A percentile compares a stretch with the other conserved stretches of the same genome.
Conservation (phyloP, 345 rosid genomes). For the Raphanus raphanistrum region DNA sequence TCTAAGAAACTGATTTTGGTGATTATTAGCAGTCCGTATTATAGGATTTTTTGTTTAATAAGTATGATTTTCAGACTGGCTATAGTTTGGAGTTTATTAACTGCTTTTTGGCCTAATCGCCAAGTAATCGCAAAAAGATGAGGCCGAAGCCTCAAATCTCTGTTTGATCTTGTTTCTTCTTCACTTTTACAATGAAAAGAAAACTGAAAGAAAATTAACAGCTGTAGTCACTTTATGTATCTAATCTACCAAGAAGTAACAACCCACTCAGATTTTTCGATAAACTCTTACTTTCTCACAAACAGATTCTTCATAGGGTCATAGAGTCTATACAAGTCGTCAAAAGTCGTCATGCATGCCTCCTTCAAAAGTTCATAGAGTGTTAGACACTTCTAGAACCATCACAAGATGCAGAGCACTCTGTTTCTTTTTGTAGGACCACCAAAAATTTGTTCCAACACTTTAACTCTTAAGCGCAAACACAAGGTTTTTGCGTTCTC, state of each 20-base stretch:
- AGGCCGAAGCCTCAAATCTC: background rate
- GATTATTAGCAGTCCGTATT: no score
- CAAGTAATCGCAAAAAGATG: background rate
- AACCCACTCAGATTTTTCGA: background rate
- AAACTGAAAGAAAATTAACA: background rate
- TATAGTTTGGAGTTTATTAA: no score
- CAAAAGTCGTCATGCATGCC: no score
- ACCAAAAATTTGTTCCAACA: no score
- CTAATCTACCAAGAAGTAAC: background rate
- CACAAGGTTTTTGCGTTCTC: constrained; percentile 16
- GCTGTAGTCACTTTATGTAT: no score
- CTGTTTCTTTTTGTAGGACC: background rate
- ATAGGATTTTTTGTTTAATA: no score
- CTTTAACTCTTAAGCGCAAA: background rate
- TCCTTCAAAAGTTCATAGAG: constrained; percentile 10
- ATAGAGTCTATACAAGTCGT: background rate
- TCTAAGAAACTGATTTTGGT: no score
- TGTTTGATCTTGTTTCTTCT: background rate
- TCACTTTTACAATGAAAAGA: background rate
- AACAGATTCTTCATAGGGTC: constrained; percentile 15
- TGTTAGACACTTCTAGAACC: constrained; percentile 3
- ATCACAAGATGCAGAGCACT: constrained; percentile 31
- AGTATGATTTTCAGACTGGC: no score
- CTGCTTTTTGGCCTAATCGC: background rate
- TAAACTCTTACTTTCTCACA: background rate